phyloP scores from a whole-genome alignment of 2,329 filamentous ascomycete species.

The Lasiodiplodia hormozganensis region DNA sequence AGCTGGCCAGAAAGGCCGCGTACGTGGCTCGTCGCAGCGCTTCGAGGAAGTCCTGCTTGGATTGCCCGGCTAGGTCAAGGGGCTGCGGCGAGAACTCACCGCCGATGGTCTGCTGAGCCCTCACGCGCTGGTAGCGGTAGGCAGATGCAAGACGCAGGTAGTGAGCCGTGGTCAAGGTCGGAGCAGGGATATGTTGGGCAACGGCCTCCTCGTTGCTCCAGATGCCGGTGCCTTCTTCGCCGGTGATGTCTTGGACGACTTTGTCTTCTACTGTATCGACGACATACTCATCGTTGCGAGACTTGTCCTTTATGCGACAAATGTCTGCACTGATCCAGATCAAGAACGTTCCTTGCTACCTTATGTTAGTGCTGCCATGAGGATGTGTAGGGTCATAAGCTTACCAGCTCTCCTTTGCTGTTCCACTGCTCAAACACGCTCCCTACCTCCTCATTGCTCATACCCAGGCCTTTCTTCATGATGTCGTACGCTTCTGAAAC shows the following conservation, averaged over 20 bases:
- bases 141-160: slow-evolving; percentile 69
- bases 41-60: slow-evolving; percentile 59
- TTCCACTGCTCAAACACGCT: slow-evolving; percentile 68
- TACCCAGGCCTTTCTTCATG: slow-evolving; percentile 62
- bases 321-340: slow-evolving; percentile 69
- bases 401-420: slow-evolving; percentile 61
- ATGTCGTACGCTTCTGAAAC: slow-evolving; percentile 71
- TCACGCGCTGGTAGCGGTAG: slow-evolving; percentile 63
- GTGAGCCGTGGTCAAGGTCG: slow-evolving; percentile 69
- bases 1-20: slow-evolving; percentile 66
- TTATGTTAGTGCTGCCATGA: not conserved
- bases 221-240: slow-evolving; percentile 70
- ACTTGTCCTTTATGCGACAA: slow-evolving; percentile 57
- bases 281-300: slow-evolving; percentile 54
- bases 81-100: slow-evolving; percentile 49
- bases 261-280: slow-evolving; percentile 71
- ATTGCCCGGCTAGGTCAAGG: slow-evolving; percentile 37
- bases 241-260: slow-evolving; percentile 72
- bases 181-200: slow-evolving; percentile 66
- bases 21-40: slow-evolving; percentile 68
- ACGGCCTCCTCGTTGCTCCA: slow-evolving; percentile 71
- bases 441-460: slow-evolving; percentile 67
- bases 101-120: slow-evolving; percentile 57
- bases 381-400: slow-evolving; percentile 6
- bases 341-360: slow-evolving; percentile 63